Evolutionary conservation across 805 yeast genomes (phyloP).

Genomic region (Grigorovia yakushimaensis): DNA sequence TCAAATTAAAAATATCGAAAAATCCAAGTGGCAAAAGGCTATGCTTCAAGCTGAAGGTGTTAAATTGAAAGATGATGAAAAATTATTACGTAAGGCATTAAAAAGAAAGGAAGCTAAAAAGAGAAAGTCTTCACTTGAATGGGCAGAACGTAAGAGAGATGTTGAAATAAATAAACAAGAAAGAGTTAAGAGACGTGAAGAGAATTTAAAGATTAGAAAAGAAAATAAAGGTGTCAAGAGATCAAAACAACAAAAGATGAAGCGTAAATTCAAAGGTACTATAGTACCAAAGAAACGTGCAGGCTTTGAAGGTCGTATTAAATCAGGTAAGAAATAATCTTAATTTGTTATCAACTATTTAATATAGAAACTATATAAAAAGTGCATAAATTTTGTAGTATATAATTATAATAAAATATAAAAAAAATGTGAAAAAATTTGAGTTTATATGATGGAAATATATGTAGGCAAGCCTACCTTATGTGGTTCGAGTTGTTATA

Average conservation of each 20-base stretch:
- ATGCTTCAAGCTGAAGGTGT: slow-evolving; percentile 81
- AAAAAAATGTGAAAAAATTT: neutral
- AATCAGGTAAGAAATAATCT: slow-evolving; percentile 21
- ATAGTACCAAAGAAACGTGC: slow-evolving; percentile 52
- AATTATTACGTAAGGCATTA: slow-evolving; percentile 72
- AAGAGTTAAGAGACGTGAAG: slow-evolving; percentile 82
- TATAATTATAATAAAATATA: neutral
- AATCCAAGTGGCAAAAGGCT: slow-evolving; percentile 77
- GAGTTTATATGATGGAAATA: too few relatives aligned
- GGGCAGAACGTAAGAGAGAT: slow-evolving; percentile 80
- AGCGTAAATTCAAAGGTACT: slow-evolving; percentile 47
- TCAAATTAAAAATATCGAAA: slow-evolving; percentile 47
- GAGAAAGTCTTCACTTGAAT: slow-evolving; percentile 78
- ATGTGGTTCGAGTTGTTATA: too few relatives aligned
- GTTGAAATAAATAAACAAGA: slow-evolving; percentile 68
- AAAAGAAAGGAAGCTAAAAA: slow-evolving; percentile 76
- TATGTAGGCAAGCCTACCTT: too few relatives aligned
- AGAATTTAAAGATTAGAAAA: slow-evolving; percentile 73
- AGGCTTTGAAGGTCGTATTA: slow-evolving; percentile 77
- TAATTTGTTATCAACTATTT: neutral
- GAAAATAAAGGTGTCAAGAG: slow-evolving; percentile 78
- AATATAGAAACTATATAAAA: neutral
- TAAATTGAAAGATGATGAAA: slow-evolving; percentile 84
- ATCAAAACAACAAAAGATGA: slow-evolving; percentile 60
- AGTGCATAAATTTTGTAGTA: neutral